Evolutionary conservation across 371 early-diverging fungal species (phyloP), one percentile per base, ranked within the genome.

Genomic region (Amoeboaphelidium protococcarum): DNA sequence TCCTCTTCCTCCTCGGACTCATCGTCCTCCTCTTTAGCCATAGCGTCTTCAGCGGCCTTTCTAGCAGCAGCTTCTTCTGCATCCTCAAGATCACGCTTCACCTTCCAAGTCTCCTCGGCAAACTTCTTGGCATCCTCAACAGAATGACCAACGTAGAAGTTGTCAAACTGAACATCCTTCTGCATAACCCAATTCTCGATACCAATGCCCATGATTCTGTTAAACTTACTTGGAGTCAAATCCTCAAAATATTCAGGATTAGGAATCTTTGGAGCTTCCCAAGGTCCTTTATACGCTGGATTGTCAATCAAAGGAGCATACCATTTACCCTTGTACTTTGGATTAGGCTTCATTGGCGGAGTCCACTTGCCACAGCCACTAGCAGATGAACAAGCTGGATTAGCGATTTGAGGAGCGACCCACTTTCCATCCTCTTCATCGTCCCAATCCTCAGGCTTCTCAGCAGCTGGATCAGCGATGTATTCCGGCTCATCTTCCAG

Each of bases 141-240:
- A 47, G 75, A 75, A 55, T 73, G 69, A 21, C 75, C 78, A 27
- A 77, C 52, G 56, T 83, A 69, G 58, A 95, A 72, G 66, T 91
- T 85, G 64, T 92, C 85, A 62, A 95, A 92, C 53, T 78, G 67
- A 48, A 86, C 79, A 44, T 77, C 78, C 52, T 77, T 66, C 70
- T 85, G 83, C 70, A 95, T 87, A 59, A 86, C 87, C 96, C 92
- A 95, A 53, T 92, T 61, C 63, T 95, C 96, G 52, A 92, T 71
- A 46, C 91, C 96, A 50, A 88, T 58, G 51, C 78, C 80, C 45
- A 65, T 65, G 58, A 87, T 80, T 49, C 74, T 72, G 56, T 72
- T 75, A 43, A 79, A 74, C 56, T 79, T 74, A 58, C 81, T 66
- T 22, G 78, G 77, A 37, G 65, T 56, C 43, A 52, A 50, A 53